Evolutionary conservation across 345 rosid genomes (phyloP).

Genomic region (Bretschneidera sinensis): DNA sequence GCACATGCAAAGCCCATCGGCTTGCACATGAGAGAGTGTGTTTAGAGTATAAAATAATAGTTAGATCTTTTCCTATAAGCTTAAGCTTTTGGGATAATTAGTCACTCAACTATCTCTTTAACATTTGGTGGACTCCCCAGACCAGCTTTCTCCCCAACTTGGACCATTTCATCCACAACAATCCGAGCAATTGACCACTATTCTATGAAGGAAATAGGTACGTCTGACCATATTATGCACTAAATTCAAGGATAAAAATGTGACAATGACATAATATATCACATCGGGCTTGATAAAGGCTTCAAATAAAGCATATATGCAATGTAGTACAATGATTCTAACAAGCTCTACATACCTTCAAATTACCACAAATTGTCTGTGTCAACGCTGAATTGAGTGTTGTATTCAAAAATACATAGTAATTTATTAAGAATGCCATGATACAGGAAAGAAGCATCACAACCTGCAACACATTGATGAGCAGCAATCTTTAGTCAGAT

Average conservation of each 20-base stretch:
- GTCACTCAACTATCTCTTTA: too few relatives aligned
- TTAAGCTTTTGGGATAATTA: too few relatives aligned
- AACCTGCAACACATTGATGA: conserved; percentile 36
- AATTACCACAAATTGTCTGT: conserved; percentile 69
- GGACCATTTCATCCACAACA: too few relatives aligned
- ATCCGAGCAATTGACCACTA: too few relatives aligned
- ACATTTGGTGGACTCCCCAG: too few relatives aligned
- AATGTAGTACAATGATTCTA: too few relatives aligned
- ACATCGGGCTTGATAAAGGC: background rate
- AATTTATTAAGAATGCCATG: conserved; percentile 67
- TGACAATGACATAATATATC: background rate
- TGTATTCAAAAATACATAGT: conserved; percentile 61
- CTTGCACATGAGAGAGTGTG: too few relatives aligned
- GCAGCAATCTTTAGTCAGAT: background rate
- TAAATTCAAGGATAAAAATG: background rate
- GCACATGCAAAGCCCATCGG: too few relatives aligned
- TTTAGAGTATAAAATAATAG: too few relatives aligned
- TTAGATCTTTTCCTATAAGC: too few relatives aligned
- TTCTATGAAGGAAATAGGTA: too few relatives aligned
- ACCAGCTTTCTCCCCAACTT: too few relatives aligned
- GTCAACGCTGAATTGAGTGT: conserved; percentile 70
- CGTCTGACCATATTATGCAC: background rate
- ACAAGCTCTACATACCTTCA: conserved; percentile 38
- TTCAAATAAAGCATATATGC: background rate
- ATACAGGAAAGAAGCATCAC: conserved; percentile 59